Base-by-base conservation (phyloP, 2,329 filamentous ascomycete genomes). In the Cercospora canescens region DNA sequence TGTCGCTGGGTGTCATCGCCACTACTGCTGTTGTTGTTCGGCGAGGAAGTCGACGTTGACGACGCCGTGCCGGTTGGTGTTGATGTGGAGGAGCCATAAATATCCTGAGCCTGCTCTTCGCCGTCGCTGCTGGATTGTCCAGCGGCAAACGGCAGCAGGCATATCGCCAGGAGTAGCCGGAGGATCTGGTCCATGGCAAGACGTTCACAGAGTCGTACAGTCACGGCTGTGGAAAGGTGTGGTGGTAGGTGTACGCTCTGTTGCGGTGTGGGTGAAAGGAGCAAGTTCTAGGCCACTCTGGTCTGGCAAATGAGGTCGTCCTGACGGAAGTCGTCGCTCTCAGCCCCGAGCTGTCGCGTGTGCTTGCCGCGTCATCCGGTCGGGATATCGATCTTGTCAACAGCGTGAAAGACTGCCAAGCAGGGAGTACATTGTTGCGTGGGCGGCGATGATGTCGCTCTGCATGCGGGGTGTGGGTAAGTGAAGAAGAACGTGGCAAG, bases 321-420 rank as follows among this genome's bases (percentile, higher is more conserved):
- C 16, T 52, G 45, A 35, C 52, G 52, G 52, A 56, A 32, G 52
- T 56, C 30, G 52, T 56, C 28, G 32, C 28, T 30, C 28, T 56
- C 52, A 56, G 52, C 52, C 52, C 52, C 52, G 52, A 34, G 32
- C 2, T 35, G 3, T 34, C 32, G 52, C 52, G 32, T 32, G 32
- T 56, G 30, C 52, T 35, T 56, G 52, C 52, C 52, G 52, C 52
- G 52, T 56, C 52, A 56, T 56, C 32, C 52, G 28, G 45, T 52
- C 45, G n/a, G 45, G 45, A 30, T 52, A 28, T 24, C 11, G 45
- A 16, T 52, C 45, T 52, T 30, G 45, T 52, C 45, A 52, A 52
- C 24, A 9, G 24, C 26, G 45, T 24, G 24, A 28, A n/a, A 28
- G 12, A 14, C 45, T 30, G 45, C 12, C 45, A 52, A 52, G 45